Evolutionary conservation across 495 filamentous ascomycete genomes (phyloP), one percentile per base, ranked within the genome.

Genomic region (Trichoderma reesei): DNA sequence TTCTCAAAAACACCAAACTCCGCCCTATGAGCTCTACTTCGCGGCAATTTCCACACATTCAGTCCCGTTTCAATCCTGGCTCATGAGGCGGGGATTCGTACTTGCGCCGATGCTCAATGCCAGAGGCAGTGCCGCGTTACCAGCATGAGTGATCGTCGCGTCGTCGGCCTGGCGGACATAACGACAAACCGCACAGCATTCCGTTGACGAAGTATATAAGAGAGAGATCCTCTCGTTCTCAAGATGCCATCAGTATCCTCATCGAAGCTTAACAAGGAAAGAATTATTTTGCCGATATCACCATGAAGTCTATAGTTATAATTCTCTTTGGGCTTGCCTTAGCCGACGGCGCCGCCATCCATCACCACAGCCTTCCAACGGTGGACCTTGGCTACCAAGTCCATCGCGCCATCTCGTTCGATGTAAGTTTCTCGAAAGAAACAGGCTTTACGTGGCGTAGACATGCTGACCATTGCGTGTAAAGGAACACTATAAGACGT

Each of bases 361-460:
- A n/a, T 3, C 39, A 38, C 8, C 16, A 54, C 11, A n/a, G 11
- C 36, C 63, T 64, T 0, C 64, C 64, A 10, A 61, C 59, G 5
- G 60, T 65, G 7, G 64, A 65, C 14, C 59, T 65, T 18, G 64
- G 64, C 5, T 65, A 65, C 36, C 59, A 51, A 26, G 16, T 65
- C 41, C 64, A 65, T 56, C 33, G 31, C 4, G 41, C 46, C 16
- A 64, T 39, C 20, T 56, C 51, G 34, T 64, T 59, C 13, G 44
- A 64, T 48, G 63, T 64, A 56, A 20, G 63, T 3, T 20, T 61
- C 36, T 41, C n/a, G 5, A 26, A 26, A 26, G 26, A 26, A 39
- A 5, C 13, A 16, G 13, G 9, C 10, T 61, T 26, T 36, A 3
- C 37, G 13, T 48, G 14, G 3, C 5, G n/a, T 36, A 3, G 10